Evolutionary conservation across 352 stramenopile species (phyloP).

Genomic region (Blastocystis sp.): DNA sequence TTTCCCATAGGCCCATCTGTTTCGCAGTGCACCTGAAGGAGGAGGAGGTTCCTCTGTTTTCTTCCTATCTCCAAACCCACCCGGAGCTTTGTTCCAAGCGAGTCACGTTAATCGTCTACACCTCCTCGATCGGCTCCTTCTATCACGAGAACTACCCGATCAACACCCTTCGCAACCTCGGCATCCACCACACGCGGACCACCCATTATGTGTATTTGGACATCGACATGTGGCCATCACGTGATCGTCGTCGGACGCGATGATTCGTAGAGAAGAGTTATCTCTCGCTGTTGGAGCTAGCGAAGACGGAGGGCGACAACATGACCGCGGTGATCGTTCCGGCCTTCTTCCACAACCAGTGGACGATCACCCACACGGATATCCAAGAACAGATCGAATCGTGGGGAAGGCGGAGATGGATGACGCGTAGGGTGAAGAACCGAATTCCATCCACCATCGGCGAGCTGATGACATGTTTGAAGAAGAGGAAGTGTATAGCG

Average conservation of each 20-base stretch:
- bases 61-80: neutral
- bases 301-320: neutral
- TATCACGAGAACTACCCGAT: conserved; percentile 50
- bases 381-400: neutral
- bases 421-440: neutral
- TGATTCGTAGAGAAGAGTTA: neutral
- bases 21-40: conserved; percentile 24
- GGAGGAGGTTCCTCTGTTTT: neutral
- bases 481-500: neutral
- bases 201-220: conserved; percentile 24
- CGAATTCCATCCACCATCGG: neutral
- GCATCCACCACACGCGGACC: conserved; percentile 10
- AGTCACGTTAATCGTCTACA: neutral
- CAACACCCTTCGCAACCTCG: conserved; percentile 49
- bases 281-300: neutral
- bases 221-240: conserved; percentile 43
- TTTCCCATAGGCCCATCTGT: neutral
- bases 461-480: neutral
- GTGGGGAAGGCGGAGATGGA: neutral
- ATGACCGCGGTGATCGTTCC: conserved; percentile 6
- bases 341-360: conserved; percentile 18
- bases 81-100: neutral
- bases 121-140: neutral
- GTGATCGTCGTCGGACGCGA: neutral
- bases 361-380: neutral